These are phyloP conservation scores for Erythrophleum ivorense DNA, from an alignment of 331 rosid genomes.

Conservation along the genomic window DNA sequence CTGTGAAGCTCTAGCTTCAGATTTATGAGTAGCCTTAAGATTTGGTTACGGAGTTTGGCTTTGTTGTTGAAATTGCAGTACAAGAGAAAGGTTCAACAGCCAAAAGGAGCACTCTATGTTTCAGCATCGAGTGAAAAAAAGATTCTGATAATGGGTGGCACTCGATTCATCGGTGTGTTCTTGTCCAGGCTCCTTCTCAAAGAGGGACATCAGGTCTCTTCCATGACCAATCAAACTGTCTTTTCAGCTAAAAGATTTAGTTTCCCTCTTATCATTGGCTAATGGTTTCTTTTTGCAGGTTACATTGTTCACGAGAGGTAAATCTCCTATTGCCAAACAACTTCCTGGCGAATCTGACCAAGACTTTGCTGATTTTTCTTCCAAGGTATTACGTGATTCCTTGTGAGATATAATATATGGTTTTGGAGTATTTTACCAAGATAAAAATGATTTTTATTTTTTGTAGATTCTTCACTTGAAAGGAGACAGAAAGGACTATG, in stretches of 20 bases:
- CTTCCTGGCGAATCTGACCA: constrained; percentile 82
- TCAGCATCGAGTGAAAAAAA: constrained; percentile 79
- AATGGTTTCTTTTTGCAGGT: constrained; percentile 51
- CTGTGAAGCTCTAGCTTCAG: too few species aligned
- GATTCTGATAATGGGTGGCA: constrained; percentile 93
- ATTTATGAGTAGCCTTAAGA: too few species aligned
- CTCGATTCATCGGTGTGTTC: constrained; percentile 85
- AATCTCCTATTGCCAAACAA: constrained; percentile 77
- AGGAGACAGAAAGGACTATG: constrained; percentile 88
- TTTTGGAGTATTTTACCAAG: too few species aligned
- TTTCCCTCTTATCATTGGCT: too few species aligned
- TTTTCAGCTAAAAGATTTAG: too few species aligned
- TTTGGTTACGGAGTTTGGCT: too few species aligned
- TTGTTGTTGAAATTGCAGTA: too few species aligned
- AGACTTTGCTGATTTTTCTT: constrained; percentile 73
- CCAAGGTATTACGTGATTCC: constrained; percentile 59
- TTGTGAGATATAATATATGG: constrained; percentile 18
- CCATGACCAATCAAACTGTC: neutral
- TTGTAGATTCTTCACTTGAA: constrained; percentile 79
- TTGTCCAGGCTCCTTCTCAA: constrained; percentile 89
- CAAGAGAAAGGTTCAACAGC: constrained; percentile 62
- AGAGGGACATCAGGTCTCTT: constrained; percentile 82
- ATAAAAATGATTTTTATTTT: constrained; percentile 20
- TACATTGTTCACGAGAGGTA: constrained; percentile 92
- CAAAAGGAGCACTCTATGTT: constrained; percentile 65